Base-by-base conservation (phyloP, 371 early-diverging fungal genomes). In the Zancudomyces culisetae region DNA sequence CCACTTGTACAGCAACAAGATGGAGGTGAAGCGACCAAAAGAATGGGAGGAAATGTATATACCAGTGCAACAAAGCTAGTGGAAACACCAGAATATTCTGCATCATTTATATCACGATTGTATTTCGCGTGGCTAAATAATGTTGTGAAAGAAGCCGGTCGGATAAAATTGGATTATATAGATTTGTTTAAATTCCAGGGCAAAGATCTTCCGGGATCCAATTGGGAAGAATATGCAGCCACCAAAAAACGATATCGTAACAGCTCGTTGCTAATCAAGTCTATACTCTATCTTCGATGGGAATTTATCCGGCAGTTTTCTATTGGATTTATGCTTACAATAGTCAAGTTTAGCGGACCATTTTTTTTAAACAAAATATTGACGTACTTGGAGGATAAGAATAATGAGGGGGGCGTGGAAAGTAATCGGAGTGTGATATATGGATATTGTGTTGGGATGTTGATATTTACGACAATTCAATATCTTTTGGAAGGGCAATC, bases 391-490 rank as follows among this genome's bases (percentile, higher is more conserved):
- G 61, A 67, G 23, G 13, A 66, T n/a, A n/a, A n/a, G 42, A 46
- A 57, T 39, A 42, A 21, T 1, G 55, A 6, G 8, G n/a, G 12
- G 4, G 29, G 41, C 10, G n/a, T 49, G 28, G 49, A 54, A 42
- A 40, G 64, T 18, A 75, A 77, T 1, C 81, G 70, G 42, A 52
- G 75, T 23, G n/a, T n/a, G n/a, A n/a, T n/a, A n/a, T n/a, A n/a
- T n/a, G n/a, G n/a, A n/a, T 78, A 76, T 41, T 79, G 78, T 0
- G 55, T 74, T 27, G 77, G 75, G 1, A 57, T 83, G 24, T 69
- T 80, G 56, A 29, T 79, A 29, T 62, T 72, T 12, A 66, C 70
- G 0, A 53, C 68, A 15, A 27, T 64, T 1, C 70, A 74, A 41
- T 72, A 77, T 12, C 41, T 74, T 20, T 49, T 69, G 18, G 49